Evolutionary conservation across 768 basidiomycete genomes (phyloP), one percentile per base, ranked within the genome.

Genomic region (Suillus hirtellus): DNA sequence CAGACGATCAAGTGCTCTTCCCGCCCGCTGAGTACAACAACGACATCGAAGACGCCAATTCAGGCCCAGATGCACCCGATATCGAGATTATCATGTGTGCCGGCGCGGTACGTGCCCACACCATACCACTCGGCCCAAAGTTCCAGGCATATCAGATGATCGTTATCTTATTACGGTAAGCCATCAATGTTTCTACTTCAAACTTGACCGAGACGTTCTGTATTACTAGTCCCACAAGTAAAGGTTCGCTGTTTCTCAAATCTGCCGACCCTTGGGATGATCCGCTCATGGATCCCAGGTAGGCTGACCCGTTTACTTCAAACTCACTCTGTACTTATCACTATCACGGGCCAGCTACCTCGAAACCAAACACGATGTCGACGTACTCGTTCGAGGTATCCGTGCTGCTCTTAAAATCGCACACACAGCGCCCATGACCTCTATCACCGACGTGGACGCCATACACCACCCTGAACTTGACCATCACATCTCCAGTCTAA

Each of bases 281-380:
- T 1, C 82, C 82, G 1, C n/a, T 77, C 40, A 76, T 83, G 17
- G 78, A 83, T 61, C 83, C 82, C 21, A 75, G 75, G 80, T 79
- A 60, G 8, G 78, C 67, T 9, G 9, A 40, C 24, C 10, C 53
- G 27, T 11, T 27, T 2, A 8, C 50, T 71, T 63, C 73, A 52
- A 73, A 77, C 19, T 1, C 17, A 1, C n/a, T 65, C 21, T 43
- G 54, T 60, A 58, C 24, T 38, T 38, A 42, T 27, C 49, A 31
- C 15, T 44, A 19, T 49, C 19, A 38, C 17, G 47, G 9, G 27
- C 17, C 54, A 84, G 82, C 59, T 84, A 83, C 65, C 75, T 84
- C 34, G 70, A 74, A 0, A 78, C 76, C 2, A 65, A 72, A 56
- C 78, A 82, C 56, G 82, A 83, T 62, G 24, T 81, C 11, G 73